Percentiles rank a stretch among this genome's conserved stretches.
These are phyloP conservation scores for Serendipita indica DNA, from an alignment of 768 basidiomycete genomes.

Conservation along the genomic window DNA sequence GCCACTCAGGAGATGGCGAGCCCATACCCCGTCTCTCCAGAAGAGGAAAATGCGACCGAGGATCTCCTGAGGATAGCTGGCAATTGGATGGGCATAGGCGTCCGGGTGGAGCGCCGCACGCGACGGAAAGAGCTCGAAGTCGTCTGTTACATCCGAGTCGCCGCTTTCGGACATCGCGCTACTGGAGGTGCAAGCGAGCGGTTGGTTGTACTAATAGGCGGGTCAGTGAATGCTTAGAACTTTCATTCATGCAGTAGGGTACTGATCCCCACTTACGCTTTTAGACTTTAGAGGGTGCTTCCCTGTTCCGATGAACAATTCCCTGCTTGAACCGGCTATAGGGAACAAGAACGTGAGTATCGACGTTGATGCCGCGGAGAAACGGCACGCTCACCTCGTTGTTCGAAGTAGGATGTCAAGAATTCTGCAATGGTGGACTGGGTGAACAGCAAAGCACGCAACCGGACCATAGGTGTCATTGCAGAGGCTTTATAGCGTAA, in stretches of 20 bases:
- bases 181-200: background rate
- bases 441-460: no score
- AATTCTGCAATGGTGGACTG: no score
- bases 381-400: no score
- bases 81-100: background rate
- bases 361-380: no score
- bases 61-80: background rate
- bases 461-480: no score
- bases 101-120: background rate
- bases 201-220: background rate
- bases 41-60: background rate
- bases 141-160: slow-evolving; percentile 1
- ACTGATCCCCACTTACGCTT: no score
- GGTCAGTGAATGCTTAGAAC: background rate
- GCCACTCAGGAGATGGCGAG: background rate
- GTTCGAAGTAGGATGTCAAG: no score
- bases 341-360: no score
- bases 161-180: slow-evolving; percentile 5
- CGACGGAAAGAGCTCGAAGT: background rate
- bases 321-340: slow-evolving; percentile 1
- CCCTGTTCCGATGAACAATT: no score
- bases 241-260: no score
- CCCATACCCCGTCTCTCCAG: background rate
- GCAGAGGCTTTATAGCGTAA: slow-evolving; percentile 8
- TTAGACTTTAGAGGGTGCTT: no score